Conservation (phyloP, 139 green algal genomes). For the Coccomyxa sp. region DNA sequence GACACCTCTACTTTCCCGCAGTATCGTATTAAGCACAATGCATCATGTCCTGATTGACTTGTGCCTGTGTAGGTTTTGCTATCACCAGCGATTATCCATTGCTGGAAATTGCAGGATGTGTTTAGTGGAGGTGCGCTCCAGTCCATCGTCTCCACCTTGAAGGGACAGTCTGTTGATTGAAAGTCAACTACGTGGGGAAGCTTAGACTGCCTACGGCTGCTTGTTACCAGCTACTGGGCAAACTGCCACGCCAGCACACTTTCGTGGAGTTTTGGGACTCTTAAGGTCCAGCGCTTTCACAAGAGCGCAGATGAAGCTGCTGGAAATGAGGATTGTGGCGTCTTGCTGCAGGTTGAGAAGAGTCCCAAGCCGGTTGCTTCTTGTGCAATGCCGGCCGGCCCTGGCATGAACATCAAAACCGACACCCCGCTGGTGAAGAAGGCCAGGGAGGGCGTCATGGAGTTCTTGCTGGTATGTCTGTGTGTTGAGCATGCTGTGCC, state of each 20-base stretch:
- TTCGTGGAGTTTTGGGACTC: background rate
- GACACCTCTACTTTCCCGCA: too few relatives aligned
- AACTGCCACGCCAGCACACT: background rate
- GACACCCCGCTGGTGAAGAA: slow-evolving; percentile 96
- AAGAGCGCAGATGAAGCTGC: background rate
- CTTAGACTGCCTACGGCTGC: background rate
- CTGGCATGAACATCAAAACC: slow-evolving; percentile 97
- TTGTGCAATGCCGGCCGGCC: slow-evolving; percentile 94
- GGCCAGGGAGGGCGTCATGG: slow-evolving; percentile 98
- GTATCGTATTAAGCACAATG: too few relatives aligned
- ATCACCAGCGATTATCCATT: slow-evolving; percentile 96
- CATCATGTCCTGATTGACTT: background rate
- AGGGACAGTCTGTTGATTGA: background rate
- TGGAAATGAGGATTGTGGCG: background rate
- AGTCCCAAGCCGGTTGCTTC: slow-evolving; percentile 94
- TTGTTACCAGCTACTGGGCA: background rate
- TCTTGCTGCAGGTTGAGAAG: slow-evolving; percentile 81
- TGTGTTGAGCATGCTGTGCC: background rate
- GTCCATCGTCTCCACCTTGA: background rate
- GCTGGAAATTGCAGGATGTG: slow-evolving; percentile 99
- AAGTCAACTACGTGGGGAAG: too few relatives aligned
- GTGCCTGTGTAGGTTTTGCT: slow-evolving; percentile 88
- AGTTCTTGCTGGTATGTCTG: slow-evolving; percentile 90
- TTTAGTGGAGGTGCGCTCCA: slow-evolving; percentile 84
- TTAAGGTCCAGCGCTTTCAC: background rate